Percentiles rank a stretch among this genome's conserved stretches.
These are phyloP conservation scores for Trichoderma simmonsii DNA, from an alignment of 2,329 filamentous ascomycete species.

Conservation along the genomic window DNA sequence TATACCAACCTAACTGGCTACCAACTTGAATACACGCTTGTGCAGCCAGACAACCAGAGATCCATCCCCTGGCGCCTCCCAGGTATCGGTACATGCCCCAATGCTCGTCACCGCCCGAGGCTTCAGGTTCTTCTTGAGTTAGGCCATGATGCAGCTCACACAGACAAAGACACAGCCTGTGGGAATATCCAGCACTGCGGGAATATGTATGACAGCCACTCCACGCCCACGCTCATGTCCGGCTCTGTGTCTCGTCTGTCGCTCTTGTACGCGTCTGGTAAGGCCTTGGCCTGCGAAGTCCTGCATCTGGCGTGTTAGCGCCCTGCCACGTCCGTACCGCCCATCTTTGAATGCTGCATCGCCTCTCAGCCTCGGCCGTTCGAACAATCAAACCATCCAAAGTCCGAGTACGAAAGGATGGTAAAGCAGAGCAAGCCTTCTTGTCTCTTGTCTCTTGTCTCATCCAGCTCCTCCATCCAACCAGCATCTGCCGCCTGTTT, in stretches of 20 bases:
- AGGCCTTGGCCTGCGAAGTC: not conserved
- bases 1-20: not conserved
- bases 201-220: constrained; percentile 13
- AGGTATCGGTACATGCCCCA: not conserved
- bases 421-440: not conserved
- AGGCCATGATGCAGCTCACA: constrained; percentile 1
- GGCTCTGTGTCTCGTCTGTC: not conserved
- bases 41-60: not conserved
- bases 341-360: not conserved
- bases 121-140: not conserved
- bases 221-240: not conserved
- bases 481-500: not conserved
- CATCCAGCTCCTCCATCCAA: not conserved
- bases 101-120: not conserved
- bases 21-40: not conserved
- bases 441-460: not conserved
- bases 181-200: constrained; percentile 6
- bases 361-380: constrained; percentile 3
- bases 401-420: not conserved
- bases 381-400: not conserved
- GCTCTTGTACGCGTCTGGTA: not conserved
- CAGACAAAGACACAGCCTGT: not conserved
- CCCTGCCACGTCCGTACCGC: not conserved
- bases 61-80: not conserved
- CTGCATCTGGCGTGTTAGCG: not conserved